Evolutionary conservation across 441 rosid genomes (phyloP).

Genomic region (Syzygium syzygioides): DNA sequence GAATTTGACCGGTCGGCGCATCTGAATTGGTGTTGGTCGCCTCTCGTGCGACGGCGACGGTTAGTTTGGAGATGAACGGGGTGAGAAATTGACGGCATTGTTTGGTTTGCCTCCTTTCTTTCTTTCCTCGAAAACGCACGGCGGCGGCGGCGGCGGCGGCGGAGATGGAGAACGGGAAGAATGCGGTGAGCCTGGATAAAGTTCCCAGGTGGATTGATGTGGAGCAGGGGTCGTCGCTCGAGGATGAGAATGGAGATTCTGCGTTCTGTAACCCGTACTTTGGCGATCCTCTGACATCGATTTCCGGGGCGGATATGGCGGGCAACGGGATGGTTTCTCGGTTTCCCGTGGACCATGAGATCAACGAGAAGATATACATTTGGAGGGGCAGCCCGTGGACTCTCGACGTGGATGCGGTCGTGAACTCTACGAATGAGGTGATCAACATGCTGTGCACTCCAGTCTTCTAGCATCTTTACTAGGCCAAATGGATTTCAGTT

Average conservation of each 20-base stretch:
- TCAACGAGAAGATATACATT: slow-evolving; percentile 73
- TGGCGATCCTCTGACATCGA: slow-evolving; percentile 71
- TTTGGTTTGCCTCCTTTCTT: not conserved
- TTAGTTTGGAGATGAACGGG: not conserved
- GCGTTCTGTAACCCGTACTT: slow-evolving; percentile 57
- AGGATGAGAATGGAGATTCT: slow-evolving; percentile 57
- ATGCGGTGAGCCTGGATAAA: slow-evolving; percentile 83
- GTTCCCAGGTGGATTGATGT: slow-evolving; percentile 93
- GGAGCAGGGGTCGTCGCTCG: slow-evolving; percentile 55
- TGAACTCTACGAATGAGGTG: slow-evolving; percentile 96
- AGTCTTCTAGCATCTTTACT: not conserved
- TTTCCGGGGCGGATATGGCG: slow-evolving; percentile 34
- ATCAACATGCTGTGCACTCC: not conserved
- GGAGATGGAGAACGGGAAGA: slow-evolving; percentile 48
- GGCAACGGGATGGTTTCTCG: slow-evolving; percentile 66
- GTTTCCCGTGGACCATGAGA: slow-evolving; percentile 85
- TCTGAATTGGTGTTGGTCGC: not conserved
- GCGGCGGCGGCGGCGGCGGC: slow-evolving; percentile 28
- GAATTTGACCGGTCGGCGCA: not conserved
- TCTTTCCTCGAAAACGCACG: not conserved
- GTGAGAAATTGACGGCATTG: not conserved
- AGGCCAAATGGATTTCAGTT: not conserved
- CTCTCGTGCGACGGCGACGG: not conserved
- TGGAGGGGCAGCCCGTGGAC: slow-evolving; percentile 99
- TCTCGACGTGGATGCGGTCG: slow-evolving; percentile 98